Base-by-base conservation (phyloP, 1,284 basidiomycete genomes). In the Puccinia brachypodii region DNA sequence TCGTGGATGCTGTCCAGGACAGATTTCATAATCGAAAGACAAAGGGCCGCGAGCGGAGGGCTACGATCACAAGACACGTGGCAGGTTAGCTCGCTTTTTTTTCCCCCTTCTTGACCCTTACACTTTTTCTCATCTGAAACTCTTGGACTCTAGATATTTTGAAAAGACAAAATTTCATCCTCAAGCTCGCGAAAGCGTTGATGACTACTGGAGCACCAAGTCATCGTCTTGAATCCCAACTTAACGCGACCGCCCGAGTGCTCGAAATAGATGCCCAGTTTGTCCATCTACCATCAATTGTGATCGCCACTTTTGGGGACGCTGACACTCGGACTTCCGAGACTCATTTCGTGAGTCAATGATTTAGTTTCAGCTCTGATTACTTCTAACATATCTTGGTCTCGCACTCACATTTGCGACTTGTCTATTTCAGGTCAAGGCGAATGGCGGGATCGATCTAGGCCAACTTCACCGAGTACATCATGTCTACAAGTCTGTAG, bases 131-230 rank as follows among this genome's bases (percentile, higher is more conserved):
- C 33, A n/a, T n/a, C n/a, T n/a, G n/a, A n/a, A n/a, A n/a, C n/a
- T 31, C 38, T 69, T 50, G 9, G 22, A 47, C 9, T 25, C 11
- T 33, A 81, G 78, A 91, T 58, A 89, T 92, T 62, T 87, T 89
- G 50, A 88, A 91, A 81, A 89, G 92, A 74, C 90, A 92, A 85
- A 90, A 91, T 82, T 95, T 95, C 86, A 89, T 95, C 36, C 88
- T 94, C 82, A 91, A 91, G 84, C 89, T 95, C 38, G 92, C 93
- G 33, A 93, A 92, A 86, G 92, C 92, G 13, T 88, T 96, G 58
- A 89, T 96, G 84, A 88, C 89, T 3, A 94, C 92, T 85, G 94
- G 94, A 28, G 92, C 94, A 28, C 94, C 94, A 3, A 94, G 93
- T 36, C 94, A 95, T 87, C 89, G 94, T 42, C 92, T 94, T 84